These are phyloP conservation scores for Cicer yamashitae DNA, from an alignment of 306 rosid genomes.

Conservation along the genomic window DNA sequence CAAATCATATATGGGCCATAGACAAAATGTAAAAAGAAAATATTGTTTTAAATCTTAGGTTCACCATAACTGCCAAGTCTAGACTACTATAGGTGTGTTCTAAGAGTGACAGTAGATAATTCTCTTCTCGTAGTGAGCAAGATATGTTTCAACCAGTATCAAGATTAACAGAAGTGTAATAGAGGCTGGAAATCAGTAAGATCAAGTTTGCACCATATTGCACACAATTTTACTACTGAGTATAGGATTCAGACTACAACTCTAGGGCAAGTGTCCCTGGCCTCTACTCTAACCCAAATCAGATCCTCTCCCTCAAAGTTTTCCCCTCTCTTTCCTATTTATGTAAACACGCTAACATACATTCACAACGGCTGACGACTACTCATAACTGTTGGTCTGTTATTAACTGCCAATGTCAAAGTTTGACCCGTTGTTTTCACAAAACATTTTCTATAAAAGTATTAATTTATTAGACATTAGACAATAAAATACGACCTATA, in stretches of 20 bases:
- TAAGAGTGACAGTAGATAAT: conserved; percentile 9
- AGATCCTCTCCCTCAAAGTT: conserved; percentile 23
- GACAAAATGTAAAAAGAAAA: conserved; percentile 1
- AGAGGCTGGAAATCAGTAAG: background rate
- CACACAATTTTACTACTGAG: conserved; percentile 10
- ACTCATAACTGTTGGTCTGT: background rate
- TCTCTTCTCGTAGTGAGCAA: background rate
- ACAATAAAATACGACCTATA: conserved; percentile 9
- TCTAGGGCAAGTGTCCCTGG: conserved; percentile 13
- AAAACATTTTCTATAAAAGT: background rate
- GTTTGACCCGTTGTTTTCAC: background rate
- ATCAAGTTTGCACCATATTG: background rate
- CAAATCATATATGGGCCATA: conserved; percentile 29
- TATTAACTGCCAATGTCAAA: background rate
- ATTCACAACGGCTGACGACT: too few species aligned
- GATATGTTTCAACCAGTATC: background rate
- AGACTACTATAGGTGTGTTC: conserved; percentile 5
- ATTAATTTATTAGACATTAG: background rate
- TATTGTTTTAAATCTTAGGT: conserved; percentile 15
- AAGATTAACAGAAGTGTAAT: conserved; percentile 5
- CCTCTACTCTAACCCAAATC: conserved; percentile 8
- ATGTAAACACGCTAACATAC: background rate
- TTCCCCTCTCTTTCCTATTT: background rate
- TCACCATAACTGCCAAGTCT: conserved; percentile 21
- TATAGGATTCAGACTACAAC: background rate